Base-by-base conservation (phyloP, 2,329 filamentous ascomycete species). In the Tolypocladium tropicale region DNA sequence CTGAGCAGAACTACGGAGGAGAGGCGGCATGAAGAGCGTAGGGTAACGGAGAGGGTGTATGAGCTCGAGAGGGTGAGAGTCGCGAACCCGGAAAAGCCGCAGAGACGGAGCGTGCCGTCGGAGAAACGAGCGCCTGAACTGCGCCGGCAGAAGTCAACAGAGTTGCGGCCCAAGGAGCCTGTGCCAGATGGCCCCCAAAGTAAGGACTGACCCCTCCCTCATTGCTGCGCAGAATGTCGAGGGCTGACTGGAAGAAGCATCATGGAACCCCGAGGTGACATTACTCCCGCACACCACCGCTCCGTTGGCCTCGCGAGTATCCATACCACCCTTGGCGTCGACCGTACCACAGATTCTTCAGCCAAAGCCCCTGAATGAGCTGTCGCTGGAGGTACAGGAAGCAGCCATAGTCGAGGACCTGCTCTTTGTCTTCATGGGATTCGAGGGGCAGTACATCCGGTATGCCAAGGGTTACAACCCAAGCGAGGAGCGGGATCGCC, bases 391-490 rank as follows among this genome's bases (percentile, higher is more conserved):
- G 61, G 82, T 82, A 2, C 94, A 99, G 70, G 94, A 99, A 73
- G 83, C 85, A 28, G 88, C 84, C 10, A 87, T 99, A 51, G 78
- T 97, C 48, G 92, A 96, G 63, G 94, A 99, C 64, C 74, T 99
- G 18, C 73, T 97, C 37, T 96, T 93, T 67, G 91, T 95, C 6
- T 95, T 97, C 64, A 96, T 99, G 92, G 94, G 94, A 28, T 96
- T 91, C 61, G 94, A 99, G 72, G 94, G 94, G n/a, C 91, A 96
- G 70, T 97, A 97, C 68, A 89, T 99, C 59, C 88, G 90, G 55
- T 97, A 90, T 68, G 82, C 81, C 57, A 88, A 90, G 62, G 81
- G 82, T 10, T 97, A 95, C 69, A 86, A 96, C 63, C 90, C 92
- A 0, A 76, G 80, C 3, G 84, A 90, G 53, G 94, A 99, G 73